Conservation (phyloP, 257 asterid species). For the Verbascum thapsus region DNA sequence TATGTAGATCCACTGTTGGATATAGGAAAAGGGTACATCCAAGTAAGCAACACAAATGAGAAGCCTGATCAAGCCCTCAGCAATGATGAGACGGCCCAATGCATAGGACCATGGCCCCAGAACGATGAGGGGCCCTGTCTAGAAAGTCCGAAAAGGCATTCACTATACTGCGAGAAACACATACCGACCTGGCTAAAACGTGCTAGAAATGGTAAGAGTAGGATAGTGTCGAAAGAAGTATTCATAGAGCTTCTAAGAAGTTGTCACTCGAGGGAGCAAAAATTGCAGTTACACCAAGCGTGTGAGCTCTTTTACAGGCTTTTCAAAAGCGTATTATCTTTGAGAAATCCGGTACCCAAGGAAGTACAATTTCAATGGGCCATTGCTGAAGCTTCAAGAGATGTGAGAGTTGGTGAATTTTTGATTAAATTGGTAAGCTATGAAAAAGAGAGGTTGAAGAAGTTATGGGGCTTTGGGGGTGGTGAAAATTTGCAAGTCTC, state of each 20-base stretch:
- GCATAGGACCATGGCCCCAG: slow-evolving; percentile 72
- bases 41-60: slow-evolving; percentile 41
- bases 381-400: slow-evolving; percentile 87
- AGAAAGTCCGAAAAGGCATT: slow-evolving; percentile 77
- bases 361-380: slow-evolving; percentile 96
- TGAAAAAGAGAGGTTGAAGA: slow-evolving; percentile 78
- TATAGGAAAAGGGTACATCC: slow-evolving; percentile 37
- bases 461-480: slow-evolving; percentile 70
- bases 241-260: slow-evolving; percentile 71
- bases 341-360: slow-evolving; percentile 89
- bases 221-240: slow-evolving; percentile 94
- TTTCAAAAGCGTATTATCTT: slow-evolving; percentile 73
- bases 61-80: slow-evolving; percentile 41
- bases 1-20: slow-evolving; percentile 47
- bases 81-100: slow-evolving; percentile 47
- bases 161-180: slow-evolving; percentile 87
- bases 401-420: slow-evolving; percentile 56
- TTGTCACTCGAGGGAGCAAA: slow-evolving; percentile 76
- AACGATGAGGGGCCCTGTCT: slow-evolving; percentile 57
- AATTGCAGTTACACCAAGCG: slow-evolving; percentile 77
- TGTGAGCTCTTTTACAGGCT: slow-evolving; percentile 93
- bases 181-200: slow-evolving; percentile 99
- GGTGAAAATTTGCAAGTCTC: slow-evolving; percentile 45
- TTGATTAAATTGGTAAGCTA: slow-evolving; percentile 61
- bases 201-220: slow-evolving; percentile 93